phyloP scores from a whole-genome alignment of 345 rosid species.

The Citrus trifoliata region DNA sequence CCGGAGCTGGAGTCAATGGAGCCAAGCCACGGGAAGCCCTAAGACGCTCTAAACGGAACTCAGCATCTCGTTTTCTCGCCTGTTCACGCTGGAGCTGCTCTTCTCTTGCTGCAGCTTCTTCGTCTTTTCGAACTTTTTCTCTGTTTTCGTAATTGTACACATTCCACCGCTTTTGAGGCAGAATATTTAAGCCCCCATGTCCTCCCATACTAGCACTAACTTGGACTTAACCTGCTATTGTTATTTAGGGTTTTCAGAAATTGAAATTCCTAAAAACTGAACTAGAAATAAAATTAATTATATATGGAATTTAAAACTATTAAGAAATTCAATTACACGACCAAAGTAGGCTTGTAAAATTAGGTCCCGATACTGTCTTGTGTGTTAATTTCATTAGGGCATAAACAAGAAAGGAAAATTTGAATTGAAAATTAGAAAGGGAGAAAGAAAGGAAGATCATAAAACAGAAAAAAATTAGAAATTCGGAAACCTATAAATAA shows the following conservation, averaged over 20 bases:
- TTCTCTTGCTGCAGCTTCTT: conserved; percentile 87
- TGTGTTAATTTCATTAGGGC: background rate
- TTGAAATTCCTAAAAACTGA: background rate
- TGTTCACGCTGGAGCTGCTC: conserved; percentile 84
- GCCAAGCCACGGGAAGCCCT: conserved; percentile 82
- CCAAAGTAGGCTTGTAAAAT: background rate
- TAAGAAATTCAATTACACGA: background rate
- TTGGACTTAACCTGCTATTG: background rate
- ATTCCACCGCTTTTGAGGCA: conserved; percentile 95
- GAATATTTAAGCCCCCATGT: conserved; percentile 90
- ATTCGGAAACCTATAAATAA: too few relatives aligned
- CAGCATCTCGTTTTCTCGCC: conserved; percentile 67
- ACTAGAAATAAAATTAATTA: background rate
- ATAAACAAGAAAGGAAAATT: background rate
- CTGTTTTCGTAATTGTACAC: conserved; percentile 82
- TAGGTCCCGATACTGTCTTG: background rate
- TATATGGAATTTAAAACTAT: background rate
- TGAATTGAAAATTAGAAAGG: background rate
- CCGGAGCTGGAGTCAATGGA: conserved; percentile 35
- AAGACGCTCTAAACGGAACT: conserved; percentile 78
- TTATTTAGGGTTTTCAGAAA: background rate
- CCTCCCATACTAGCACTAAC: conserved; percentile 63
- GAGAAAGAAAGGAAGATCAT: background rate
- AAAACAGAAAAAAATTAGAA: too few relatives aligned
- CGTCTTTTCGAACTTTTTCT: conserved; percentile 78